Evolutionary conservation across 257 asterid species (phyloP).

Genomic region (Forsythia suspensa): DNA sequence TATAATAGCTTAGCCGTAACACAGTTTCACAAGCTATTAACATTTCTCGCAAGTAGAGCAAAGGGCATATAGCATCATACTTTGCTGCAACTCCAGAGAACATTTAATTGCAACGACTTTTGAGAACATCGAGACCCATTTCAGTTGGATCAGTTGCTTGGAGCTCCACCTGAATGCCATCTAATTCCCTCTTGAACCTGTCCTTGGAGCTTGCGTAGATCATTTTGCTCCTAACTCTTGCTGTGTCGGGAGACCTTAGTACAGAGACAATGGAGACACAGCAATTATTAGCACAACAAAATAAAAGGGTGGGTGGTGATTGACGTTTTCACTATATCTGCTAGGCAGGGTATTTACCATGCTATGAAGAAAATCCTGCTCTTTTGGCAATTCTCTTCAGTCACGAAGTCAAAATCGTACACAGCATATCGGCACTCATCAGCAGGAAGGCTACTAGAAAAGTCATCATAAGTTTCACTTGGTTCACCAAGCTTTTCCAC

Average conservation of each 20-base stretch:
- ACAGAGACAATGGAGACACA: not conserved
- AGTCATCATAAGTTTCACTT: conserved; percentile 37
- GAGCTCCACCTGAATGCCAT: conserved; percentile 51
- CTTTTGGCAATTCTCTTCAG: conserved; percentile 41
- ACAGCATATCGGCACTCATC: conserved; percentile 47
- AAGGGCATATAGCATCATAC: conserved; percentile 18
- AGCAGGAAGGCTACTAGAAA: conserved; percentile 39
- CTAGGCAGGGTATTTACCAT: conserved; percentile 29
- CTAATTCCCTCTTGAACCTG: conserved; percentile 55
- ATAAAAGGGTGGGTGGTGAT: not conserved
- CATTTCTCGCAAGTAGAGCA: conserved; percentile 26
- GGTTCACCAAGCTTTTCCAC: conserved; percentile 50
- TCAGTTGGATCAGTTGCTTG: conserved; percentile 59
- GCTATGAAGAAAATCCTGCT: conserved; percentile 49
- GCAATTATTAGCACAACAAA: not conserved
- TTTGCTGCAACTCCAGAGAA: conserved; percentile 20
- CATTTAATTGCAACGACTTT: conserved; percentile 40
- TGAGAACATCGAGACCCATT: conserved; percentile 49
- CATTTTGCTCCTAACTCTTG: conserved; percentile 56
- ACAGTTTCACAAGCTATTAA: conserved; percentile 38
- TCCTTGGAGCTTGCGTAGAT: conserved; percentile 53
- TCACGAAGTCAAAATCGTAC: conserved; percentile 37
- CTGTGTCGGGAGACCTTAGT: conserved; percentile 52
- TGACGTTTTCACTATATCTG: not conserved
- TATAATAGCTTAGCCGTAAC: conserved; percentile 21